Evolutionary conservation across 2,329 filamentous ascomycete species (phyloP).

Genomic region (Cordyceps militaris): DNA sequence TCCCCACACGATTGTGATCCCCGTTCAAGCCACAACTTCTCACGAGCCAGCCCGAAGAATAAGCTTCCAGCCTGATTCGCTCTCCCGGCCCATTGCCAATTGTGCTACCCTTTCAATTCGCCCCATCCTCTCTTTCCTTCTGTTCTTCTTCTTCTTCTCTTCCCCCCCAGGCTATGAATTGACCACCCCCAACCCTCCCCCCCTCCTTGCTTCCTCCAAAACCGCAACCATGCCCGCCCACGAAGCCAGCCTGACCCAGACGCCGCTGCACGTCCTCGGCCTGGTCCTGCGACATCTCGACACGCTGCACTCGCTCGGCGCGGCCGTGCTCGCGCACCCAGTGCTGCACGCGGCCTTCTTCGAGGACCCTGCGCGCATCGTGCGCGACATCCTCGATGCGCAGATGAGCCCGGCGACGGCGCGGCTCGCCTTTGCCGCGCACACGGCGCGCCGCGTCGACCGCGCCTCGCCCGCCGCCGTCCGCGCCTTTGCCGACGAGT

Average conservation of each 20-base stretch:
- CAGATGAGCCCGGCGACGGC: slow-evolving; percentile 7
- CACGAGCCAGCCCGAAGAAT: background rate
- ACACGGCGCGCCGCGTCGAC: slow-evolving; percentile 2
- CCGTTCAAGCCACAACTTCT: background rate
- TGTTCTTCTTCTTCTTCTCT: background rate
- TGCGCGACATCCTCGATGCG: slow-evolving; percentile 10
- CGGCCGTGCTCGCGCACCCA: slow-evolving; percentile 9
- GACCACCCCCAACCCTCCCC: background rate
- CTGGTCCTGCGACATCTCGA: slow-evolving; percentile 24
- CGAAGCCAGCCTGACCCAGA: slow-evolving; percentile 3
- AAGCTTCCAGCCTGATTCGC: slow-evolving; percentile 3
- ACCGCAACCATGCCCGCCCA: background rate
- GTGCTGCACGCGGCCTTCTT: slow-evolving; percentile 6
- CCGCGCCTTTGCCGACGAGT: background rate
- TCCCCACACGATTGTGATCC: background rate
- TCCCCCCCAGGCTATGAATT: background rate
- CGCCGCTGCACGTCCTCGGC: slow-evolving; percentile 10
- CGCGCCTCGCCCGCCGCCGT: background rate
- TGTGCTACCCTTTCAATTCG: background rate
- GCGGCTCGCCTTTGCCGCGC: slow-evolving; percentile 9
- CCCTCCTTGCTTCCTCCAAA: background rate
- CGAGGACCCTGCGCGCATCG: slow-evolving; percentile 10
- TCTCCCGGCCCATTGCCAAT: too few species aligned
- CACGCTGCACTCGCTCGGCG: slow-evolving; percentile 16
- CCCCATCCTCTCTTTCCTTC: background rate